A percentile compares a stretch with the other conserved stretches of the same genome.
These are phyloP conservation scores for Rutstroemia sp. DNA, from an alignment of 2,329 filamentous ascomycete genomes.

Conservation along the genomic window DNA sequence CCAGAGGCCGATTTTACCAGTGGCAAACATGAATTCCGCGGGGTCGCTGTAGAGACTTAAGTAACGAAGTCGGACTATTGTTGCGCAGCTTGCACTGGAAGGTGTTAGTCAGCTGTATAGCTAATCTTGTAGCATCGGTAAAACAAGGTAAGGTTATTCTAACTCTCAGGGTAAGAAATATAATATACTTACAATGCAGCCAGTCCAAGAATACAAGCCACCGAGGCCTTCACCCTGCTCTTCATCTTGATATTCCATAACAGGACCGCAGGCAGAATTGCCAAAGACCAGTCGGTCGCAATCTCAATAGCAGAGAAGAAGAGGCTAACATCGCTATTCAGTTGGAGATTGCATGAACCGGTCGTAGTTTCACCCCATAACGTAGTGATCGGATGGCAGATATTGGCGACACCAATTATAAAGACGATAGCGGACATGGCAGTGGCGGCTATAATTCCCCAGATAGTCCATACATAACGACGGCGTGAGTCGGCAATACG, in stretches of 20 bases:
- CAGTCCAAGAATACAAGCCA: constrained; percentile 26
- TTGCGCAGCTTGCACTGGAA: constrained; percentile 31
- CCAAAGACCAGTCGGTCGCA: constrained; percentile 35
- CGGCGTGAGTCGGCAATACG: constrained; percentile 28
- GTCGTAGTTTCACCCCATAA: constrained; percentile 21
- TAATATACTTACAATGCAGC: constrained; percentile 31
- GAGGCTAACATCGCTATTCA: constrained; percentile 29
- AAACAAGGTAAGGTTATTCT: background rate
- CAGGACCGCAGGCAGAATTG: constrained; percentile 34
- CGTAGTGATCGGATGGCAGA: constrained; percentile 29
- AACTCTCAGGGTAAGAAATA: too few species aligned
- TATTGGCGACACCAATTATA: constrained; percentile 26
- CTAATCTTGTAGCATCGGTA: background rate
- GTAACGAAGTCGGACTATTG: constrained; percentile 36
- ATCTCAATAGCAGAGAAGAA: constrained; percentile 33
- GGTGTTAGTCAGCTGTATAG: constrained; percentile 11
- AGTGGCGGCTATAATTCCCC: constrained; percentile 19
- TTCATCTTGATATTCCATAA: constrained; percentile 37
- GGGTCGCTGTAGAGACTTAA: constrained; percentile 34
- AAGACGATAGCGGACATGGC: constrained; percentile 23
- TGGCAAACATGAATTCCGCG: constrained; percentile 34
- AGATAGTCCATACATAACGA: constrained; percentile 25
- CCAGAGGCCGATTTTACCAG: constrained; percentile 38
- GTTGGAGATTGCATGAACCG: constrained; percentile 24
- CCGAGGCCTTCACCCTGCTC: constrained; percentile 31